phyloP scores from a whole-genome alignment of 495 filamentous ascomycete species.

The Cladorrhinum samala region DNA sequence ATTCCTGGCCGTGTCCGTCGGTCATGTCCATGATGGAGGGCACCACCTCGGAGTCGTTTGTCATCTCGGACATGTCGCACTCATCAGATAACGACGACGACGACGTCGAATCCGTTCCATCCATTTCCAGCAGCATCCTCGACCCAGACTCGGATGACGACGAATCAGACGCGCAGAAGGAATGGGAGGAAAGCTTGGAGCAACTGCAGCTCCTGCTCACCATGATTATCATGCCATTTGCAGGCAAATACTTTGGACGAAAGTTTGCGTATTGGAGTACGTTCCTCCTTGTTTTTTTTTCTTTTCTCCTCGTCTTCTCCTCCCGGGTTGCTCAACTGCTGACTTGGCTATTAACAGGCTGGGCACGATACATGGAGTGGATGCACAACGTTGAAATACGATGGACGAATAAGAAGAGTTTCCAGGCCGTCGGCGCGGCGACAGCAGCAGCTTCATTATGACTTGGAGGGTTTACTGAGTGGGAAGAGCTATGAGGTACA shows the following conservation, averaged over 20 bases:
- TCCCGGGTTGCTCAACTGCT: constrained; percentile 5
- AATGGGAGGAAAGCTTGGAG: constrained; percentile 90
- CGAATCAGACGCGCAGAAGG: constrained; percentile 76
- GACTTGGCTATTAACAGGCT: constrained; percentile 31
- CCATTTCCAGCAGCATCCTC: constrained; percentile 57
- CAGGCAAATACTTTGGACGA: constrained; percentile 88
- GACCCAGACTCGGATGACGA: constrained; percentile 50
- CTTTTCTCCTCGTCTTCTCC: not conserved
- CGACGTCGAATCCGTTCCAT: constrained; percentile 75
- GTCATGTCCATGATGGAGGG: constrained; percentile 10
- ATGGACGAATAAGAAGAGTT: constrained; percentile 47
- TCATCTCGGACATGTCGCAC: constrained; percentile 34
- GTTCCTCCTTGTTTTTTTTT: constrained; percentile 24
- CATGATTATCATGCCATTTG: constrained; percentile 88
- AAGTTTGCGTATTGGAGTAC: constrained; percentile 95
- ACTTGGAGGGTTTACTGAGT: constrained; percentile 23
- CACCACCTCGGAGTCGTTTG: constrained; percentile 39
- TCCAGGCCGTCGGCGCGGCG: constrained; percentile 61
- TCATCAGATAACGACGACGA: constrained; percentile 52
- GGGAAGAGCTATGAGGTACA: constrained; percentile 13
- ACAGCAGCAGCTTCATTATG: constrained; percentile 66
- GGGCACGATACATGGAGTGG: constrained; percentile 56
- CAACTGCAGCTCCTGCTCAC: constrained; percentile 87
- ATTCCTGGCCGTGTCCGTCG: not conserved
- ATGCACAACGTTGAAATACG: constrained; percentile 47